Evolutionary conservation across 228 moss, liverwort and hornwort species (phyloP).

Genomic region (Sphagnum magellanicum): DNA sequence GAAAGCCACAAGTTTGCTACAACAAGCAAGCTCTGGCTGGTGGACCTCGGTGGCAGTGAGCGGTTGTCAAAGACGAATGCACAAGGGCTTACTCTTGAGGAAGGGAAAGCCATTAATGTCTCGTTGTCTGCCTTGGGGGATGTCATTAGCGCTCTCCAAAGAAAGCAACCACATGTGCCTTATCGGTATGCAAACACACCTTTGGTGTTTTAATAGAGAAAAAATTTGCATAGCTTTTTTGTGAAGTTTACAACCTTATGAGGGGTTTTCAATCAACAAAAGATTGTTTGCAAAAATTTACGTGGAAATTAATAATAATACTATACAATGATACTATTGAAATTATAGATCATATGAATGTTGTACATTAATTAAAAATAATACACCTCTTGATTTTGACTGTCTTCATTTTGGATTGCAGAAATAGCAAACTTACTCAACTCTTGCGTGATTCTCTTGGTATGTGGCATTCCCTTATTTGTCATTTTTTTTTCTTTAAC

Average conservation of each 20-base stretch:
- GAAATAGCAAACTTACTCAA: conserved; percentile 65
- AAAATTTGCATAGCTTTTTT: too few relatives aligned
- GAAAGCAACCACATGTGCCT: conserved; percentile 64
- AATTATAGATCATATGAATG: too few relatives aligned
- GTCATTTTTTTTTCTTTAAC: too few relatives aligned
- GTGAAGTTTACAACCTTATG: too few relatives aligned
- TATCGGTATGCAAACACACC: conserved; percentile 26
- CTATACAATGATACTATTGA: too few relatives aligned
- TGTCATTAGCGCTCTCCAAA: conserved; percentile 63
- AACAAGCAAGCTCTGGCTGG: conserved; percentile 58
- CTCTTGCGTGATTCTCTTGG: conserved; percentile 53
- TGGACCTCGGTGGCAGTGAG: conserved; percentile 65
- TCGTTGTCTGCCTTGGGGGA: conserved; percentile 64
- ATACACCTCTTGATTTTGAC: too few relatives aligned
- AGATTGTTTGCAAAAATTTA: too few relatives aligned
- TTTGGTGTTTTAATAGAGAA: too few relatives aligned
- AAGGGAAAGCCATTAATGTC: conserved; percentile 65
- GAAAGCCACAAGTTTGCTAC: conserved; percentile 24
- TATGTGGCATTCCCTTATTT: conserved; percentile 6
- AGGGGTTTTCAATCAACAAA: too few relatives aligned
- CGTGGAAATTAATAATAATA: too few relatives aligned
- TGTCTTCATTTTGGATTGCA: conserved; percentile 8
- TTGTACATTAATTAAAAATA: too few relatives aligned
- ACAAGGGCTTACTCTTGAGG: conserved; percentile 55
- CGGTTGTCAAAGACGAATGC: conserved; percentile 61